These are phyloP conservation scores for Primulina tabacum DNA, from an alignment of 257 asterid genomes.

Conservation along the genomic window DNA sequence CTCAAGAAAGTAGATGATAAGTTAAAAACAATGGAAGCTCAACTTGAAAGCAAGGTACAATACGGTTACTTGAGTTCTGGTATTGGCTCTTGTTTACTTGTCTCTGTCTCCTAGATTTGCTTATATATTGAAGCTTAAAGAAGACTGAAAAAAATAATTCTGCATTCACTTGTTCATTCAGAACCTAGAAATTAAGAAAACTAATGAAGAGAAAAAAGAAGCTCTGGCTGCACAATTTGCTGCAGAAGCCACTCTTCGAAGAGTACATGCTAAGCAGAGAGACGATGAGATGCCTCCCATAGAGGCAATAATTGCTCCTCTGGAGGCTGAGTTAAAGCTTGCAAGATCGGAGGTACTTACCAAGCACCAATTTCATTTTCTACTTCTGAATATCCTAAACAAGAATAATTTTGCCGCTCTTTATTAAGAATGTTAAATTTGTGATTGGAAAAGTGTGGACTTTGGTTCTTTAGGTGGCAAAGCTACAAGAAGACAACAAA, in stretches of 20 bases:
- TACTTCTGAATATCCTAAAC: conserved; percentile 22
- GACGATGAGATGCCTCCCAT: conserved; percentile 97
- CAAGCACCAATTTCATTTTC: conserved; percentile 17
- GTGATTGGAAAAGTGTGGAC: conserved; percentile 15
- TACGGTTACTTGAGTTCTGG: conserved; percentile 8
- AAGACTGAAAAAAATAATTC: conserved; percentile 10
- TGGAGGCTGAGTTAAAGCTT: conserved; percentile 91
- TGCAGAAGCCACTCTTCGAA: conserved; percentile 94
- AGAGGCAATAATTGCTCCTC: conserved; percentile 86
- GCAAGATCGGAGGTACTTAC: conserved; percentile 67
- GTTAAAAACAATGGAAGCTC: conserved; percentile 62
- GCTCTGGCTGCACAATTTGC: conserved; percentile 88
- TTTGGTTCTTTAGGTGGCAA: conserved; percentile 55
- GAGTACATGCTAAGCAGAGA: conserved; percentile 92
- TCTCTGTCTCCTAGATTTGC: conserved; percentile 11
- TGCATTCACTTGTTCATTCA: conserved; percentile 36
- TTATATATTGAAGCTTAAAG: not conserved
- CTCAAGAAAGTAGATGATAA: conserved; percentile 69
- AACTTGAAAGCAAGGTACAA: conserved; percentile 76
- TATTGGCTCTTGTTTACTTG: not conserved
- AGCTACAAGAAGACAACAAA: conserved; percentile 87
- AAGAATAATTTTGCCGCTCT: conserved; percentile 13
- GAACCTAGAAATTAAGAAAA: conserved; percentile 82
- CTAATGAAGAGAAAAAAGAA: conserved; percentile 82
- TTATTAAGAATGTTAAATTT: conserved; percentile 15